phyloP scores from a whole-genome alignment of 208 protist species.

The Sergeia podlipaevii region DNA sequence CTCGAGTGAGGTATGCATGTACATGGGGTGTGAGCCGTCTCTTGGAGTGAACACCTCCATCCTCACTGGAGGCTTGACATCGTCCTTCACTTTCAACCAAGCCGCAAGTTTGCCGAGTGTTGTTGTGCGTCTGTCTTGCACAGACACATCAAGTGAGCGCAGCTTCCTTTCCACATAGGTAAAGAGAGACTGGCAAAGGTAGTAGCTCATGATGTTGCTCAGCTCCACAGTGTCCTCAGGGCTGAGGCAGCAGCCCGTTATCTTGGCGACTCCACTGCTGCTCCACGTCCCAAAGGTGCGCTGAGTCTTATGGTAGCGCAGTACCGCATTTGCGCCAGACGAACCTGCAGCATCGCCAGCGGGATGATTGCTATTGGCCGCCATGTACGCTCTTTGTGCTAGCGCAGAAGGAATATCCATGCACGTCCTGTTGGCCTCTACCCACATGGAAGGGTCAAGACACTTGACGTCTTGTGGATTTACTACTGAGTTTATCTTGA shows the following conservation, averaged over 20 bases:
- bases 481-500: slow-evolving; percentile 64
- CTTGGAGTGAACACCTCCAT: slow-evolving; percentile 13
- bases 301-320: slow-evolving; percentile 27
- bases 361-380: slow-evolving; percentile 5
- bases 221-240: slow-evolving; percentile 58
- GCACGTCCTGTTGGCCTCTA: slow-evolving; percentile 58
- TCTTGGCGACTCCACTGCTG: slow-evolving; percentile 28
- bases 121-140: slow-evolving; percentile 75
- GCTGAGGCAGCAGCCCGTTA: slow-evolving; percentile 78
- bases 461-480: slow-evolving; percentile 41
- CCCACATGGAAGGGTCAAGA: slow-evolving; percentile 59
- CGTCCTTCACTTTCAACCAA: slow-evolving; percentile 78
- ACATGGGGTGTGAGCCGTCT: slow-evolving; percentile 18
- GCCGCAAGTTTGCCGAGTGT: slow-evolving; percentile 78
- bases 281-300: slow-evolving; percentile 49
- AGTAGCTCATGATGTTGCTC: slow-evolving; percentile 62
- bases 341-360: not conserved
- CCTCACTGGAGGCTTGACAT: slow-evolving; percentile 36
- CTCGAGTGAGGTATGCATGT: slow-evolving; percentile 61
- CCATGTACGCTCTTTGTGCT: slow-evolving; percentile 14
- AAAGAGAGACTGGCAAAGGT: slow-evolving; percentile 67
- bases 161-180: slow-evolving; percentile 67
- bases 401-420: slow-evolving; percentile 59
- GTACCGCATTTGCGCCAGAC: not conserved
- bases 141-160: slow-evolving; percentile 38